Conservation (phyloP, 352 stramenopile species). For the Globisporangium camurandrum region DNA sequence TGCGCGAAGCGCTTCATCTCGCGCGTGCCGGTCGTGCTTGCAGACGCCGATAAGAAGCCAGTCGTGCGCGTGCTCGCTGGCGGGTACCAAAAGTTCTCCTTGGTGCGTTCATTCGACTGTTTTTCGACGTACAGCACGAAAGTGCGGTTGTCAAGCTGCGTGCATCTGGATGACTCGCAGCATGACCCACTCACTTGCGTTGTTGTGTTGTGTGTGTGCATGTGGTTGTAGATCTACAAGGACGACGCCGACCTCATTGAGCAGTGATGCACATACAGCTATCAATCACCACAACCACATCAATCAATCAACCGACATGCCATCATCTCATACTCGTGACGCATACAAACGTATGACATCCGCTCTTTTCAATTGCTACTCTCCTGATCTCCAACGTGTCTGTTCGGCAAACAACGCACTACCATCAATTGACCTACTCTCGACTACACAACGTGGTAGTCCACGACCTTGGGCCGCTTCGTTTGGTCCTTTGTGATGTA, state of each 20-base stretch:
- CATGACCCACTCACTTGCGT: not conserved
- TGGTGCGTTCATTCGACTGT: slow-evolving; percentile 24
- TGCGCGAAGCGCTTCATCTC: slow-evolving; percentile 70
- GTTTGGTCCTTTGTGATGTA: slow-evolving; percentile 79
- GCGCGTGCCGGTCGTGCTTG: slow-evolving; percentile 44
- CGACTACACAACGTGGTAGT: slow-evolving; percentile 28
- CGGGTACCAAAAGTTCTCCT: slow-evolving; percentile 60
- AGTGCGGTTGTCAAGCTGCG: not conserved
- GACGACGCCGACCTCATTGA: slow-evolving; percentile 17
- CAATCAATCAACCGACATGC: too few species aligned
- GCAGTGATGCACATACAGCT: not conserved
- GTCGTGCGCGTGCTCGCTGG: slow-evolving; percentile 61
- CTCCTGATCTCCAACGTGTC: too few species aligned
- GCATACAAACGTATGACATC: too few species aligned
- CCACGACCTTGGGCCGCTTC: slow-evolving; percentile 32
- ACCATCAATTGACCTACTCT: not conserved
- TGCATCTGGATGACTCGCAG: too few species aligned
- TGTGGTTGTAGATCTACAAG: slow-evolving; percentile 14
- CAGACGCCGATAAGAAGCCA: slow-evolving; percentile 36
- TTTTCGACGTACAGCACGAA: too few species aligned
- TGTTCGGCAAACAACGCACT: too few species aligned
- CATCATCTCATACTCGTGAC: too few species aligned
- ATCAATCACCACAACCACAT: too few species aligned
- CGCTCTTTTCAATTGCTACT: too few species aligned
- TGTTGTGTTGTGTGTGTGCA: not conserved